Evolutionary conservation across 2,329 filamentous ascomycete genomes (phyloP), one percentile per base, ranked within the genome.

Genomic region (Colletotrichum graminicola): DNA sequence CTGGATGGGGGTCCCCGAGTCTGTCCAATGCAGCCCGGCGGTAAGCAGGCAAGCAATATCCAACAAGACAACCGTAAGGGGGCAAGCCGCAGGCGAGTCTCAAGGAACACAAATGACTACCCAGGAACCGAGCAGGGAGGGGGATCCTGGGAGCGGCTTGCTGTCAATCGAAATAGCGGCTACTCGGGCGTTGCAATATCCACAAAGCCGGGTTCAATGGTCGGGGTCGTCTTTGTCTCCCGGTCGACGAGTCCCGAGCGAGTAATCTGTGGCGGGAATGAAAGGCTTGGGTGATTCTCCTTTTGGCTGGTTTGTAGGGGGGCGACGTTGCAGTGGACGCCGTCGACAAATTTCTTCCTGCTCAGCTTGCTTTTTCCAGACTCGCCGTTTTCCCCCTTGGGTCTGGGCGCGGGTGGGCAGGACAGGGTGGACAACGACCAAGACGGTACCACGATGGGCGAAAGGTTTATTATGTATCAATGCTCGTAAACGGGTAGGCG

Each of bases 161-260:
- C 34, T 43, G 59, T 45, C 26, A 47, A 45, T 39, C 59, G 21
- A 41, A 41, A 10, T 43, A 49, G 47, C 55, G 51, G 18, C 56
- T 71, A 68, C 26, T 39, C 66, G 32, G 51, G 47, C 57, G 67
- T 71, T 57, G 68, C 68, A 71, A 71, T 71, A 57, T 71, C 68
- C 64, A 71, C 68, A 68, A 67, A 39, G 68, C 52, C 64, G 51
- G 67, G 62, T 45, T 60, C 55, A 41, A 55, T 43, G 39, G 23
- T 52, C 36, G 55, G 51, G 62, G 34, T 45, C 29, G 65, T 49
- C 41, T 59, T 36, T 63, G 52, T 29, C 62, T 67, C 61, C 41
- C 51, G 49, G n/a, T 55, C 52, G 63, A 57, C 63, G 67, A 71
- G 39, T 45, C 32, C 68, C 43, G 67, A 67, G 29, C 29, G 43